Evolutionary conservation across 768 basidiomycete genomes (phyloP).

Genomic region (Lactarius sanguifluus): DNA sequence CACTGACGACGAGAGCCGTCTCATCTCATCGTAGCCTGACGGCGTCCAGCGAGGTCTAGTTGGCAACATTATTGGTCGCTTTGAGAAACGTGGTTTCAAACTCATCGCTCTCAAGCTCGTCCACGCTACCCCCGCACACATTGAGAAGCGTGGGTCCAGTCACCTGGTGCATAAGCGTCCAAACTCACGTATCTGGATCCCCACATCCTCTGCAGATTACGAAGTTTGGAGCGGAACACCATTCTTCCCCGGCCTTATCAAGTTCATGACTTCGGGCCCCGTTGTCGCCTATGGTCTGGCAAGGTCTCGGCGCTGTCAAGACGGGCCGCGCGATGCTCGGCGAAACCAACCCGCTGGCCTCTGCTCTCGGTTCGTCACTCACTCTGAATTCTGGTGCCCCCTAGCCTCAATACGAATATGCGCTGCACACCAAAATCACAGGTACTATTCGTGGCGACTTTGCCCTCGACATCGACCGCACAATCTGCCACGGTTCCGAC

Average conservation of each 20-base stretch:
- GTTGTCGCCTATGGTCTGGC: constrained; percentile 95
- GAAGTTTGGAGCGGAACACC: constrained; percentile 90
- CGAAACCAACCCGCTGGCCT: constrained; percentile 93
- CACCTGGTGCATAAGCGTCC: background rate
- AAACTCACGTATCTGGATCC: background rate
- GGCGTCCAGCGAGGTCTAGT: constrained; percentile 96
- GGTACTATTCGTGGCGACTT: constrained; percentile 97
- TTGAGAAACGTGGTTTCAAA: constrained; percentile 99
- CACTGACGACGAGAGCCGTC: constrained; percentile 14
- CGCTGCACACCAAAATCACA: constrained; percentile 33
- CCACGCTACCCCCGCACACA: constrained; percentile 75
- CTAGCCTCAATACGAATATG: background rate
- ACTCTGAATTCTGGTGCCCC: background rate
- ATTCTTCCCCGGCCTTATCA: constrained; percentile 96
- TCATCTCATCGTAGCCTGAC: constrained; percentile 68
- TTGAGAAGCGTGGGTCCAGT: constrained; percentile 72
- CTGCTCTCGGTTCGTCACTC: constrained; percentile 65
- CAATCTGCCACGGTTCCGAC: constrained; percentile 92
- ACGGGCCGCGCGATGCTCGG: constrained; percentile 96
- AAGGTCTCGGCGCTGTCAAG: constrained; percentile 92
- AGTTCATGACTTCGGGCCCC: constrained; percentile 95
- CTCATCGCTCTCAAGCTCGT: constrained; percentile 92
- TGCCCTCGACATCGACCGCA: constrained; percentile 91
- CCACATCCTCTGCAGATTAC: constrained; percentile 66
- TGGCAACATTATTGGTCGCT: constrained; percentile 93